phyloP scores from a whole-genome alignment of 257 asterid genomes.

The Anisodus tanguticus region DNA sequence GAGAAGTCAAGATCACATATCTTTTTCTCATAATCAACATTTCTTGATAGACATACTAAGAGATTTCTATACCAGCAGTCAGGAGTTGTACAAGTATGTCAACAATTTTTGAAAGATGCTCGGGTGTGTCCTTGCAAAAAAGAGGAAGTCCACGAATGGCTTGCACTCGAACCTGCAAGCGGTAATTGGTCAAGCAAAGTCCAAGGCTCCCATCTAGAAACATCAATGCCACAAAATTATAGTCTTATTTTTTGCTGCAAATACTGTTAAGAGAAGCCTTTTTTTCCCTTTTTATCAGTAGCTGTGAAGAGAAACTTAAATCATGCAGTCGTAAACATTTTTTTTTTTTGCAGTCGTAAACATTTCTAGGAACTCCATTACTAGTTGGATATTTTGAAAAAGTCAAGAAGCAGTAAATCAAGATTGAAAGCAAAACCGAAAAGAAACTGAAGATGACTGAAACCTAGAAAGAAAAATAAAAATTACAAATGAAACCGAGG shows the following conservation, averaged over 20 bases:
- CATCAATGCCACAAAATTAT: not conserved
- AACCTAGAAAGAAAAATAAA: not conserved
- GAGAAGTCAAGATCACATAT: constrained; percentile 26
- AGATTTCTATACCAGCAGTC: constrained; percentile 72
- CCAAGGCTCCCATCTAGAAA: constrained; percentile 21
- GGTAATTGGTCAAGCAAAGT: constrained; percentile 23
- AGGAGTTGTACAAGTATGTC: constrained; percentile 96
- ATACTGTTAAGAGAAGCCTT: not conserved
- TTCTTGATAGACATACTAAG: constrained; percentile 24
- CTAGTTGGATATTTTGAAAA: not conserved
- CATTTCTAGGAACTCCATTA: not conserved
- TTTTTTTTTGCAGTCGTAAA: not conserved
- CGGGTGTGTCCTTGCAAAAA: constrained; percentile 98
- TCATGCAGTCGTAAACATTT: not conserved
- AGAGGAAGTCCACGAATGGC: constrained; percentile 97
- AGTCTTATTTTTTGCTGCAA: not conserved
- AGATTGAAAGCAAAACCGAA: not conserved
- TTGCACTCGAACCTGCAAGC: constrained; percentile 80
- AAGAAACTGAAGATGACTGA: not conserved
- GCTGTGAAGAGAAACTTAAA: constrained; percentile 19
- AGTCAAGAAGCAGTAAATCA: not conserved
- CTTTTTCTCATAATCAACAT: constrained; percentile 3
- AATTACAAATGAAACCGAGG: not conserved
- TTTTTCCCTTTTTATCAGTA: not conserved
- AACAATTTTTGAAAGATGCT: constrained; percentile 86